Evolutionary conservation across 192 early-diverging fungal species (phyloP), one percentile per base, ranked within the genome.

Genomic region (Coemansia sp.): DNA sequence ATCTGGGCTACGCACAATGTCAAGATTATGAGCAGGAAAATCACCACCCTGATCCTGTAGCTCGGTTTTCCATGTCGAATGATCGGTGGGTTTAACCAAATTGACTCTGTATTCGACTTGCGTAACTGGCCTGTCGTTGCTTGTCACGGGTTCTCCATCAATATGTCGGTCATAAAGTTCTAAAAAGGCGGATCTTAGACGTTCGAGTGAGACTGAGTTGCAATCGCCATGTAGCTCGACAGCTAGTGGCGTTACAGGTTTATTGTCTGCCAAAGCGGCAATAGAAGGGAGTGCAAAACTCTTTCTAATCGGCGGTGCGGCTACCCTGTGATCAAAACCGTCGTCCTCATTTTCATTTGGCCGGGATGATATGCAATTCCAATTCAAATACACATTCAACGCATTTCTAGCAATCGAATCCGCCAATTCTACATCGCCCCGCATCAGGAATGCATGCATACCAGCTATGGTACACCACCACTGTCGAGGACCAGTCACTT

Each of bases 391-490:
- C 39, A 41, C 32, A 3, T 19, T 26, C 1, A 60, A 32, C 13
- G 61, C 67, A 9, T 42, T 36, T 8, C 42, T 47, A 22, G 46
- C 61, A 32, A 74, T 63, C 2, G 21, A 41, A 1, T 9, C 18
- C 8, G 75, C 80, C 48, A 70, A 11, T 11, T 72, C 72, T 21
- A 51, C 55, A 48, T 82, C 80, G 4, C 80, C 75, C 21, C 75
- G 63, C 51, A 71, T 49, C 47, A 82, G 60, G 12, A 63, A 63
- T 11, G 71, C 66, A 12, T 73, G 68, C n/a, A 74, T 48, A 0
- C 67, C 65, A 10, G 72, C 75, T 54, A 61, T 45, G 39, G 39
- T 62, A n/a, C 80, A 74, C 75, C 75, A 77, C 75, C 71, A 74
- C 55, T 71, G 75, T 21, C 36, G 32, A 42, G 80, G 80, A n/a